Conservation (phyloP, 495 filamentous ascomycete genomes). For the Melanomma pulvis-pyrius region DNA sequence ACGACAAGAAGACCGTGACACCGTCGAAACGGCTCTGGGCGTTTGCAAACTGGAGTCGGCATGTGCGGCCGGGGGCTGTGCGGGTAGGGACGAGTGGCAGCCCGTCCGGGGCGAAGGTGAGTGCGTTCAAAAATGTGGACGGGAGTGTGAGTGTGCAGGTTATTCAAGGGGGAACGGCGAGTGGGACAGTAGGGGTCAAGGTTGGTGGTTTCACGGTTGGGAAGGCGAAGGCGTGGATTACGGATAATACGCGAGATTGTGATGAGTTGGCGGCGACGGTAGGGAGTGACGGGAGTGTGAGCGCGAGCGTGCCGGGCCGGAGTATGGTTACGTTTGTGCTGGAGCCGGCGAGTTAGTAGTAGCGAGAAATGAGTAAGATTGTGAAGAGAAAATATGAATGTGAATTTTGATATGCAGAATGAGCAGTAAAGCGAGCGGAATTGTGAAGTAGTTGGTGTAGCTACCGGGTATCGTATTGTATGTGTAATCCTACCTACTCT, state of each 20-base stretch:
- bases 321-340: constrained; percentile 55
- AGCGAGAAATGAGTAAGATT: neutral
- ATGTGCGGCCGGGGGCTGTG: constrained; percentile 32
- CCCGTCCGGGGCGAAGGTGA: constrained; percentile 20
- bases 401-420: too few relatives aligned
- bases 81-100: constrained; percentile 42
- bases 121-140: constrained; percentile 30
- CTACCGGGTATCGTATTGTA: neutral
- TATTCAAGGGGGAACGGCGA: constrained; percentile 22
- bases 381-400: neutral
- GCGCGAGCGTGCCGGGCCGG: constrained; percentile 53
- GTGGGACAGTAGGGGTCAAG: constrained; percentile 20
- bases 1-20: constrained; percentile 27
- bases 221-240: constrained; percentile 29
- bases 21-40: constrained; percentile 29
- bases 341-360: constrained; percentile 9
- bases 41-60: constrained; percentile 27
- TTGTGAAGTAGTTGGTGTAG: neutral
- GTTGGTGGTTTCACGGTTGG: constrained; percentile 13
- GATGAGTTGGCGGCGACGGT: constrained; percentile 54
- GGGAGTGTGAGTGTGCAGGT: constrained; percentile 31
- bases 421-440: too few relatives aligned
- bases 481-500: neutral
- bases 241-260: constrained; percentile 25
- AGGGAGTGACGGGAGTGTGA: constrained; percentile 58